Conservation (phyloP, 2,329 filamentous ascomycete genomes). For the Trichoderma atrobrunneum region DNA sequence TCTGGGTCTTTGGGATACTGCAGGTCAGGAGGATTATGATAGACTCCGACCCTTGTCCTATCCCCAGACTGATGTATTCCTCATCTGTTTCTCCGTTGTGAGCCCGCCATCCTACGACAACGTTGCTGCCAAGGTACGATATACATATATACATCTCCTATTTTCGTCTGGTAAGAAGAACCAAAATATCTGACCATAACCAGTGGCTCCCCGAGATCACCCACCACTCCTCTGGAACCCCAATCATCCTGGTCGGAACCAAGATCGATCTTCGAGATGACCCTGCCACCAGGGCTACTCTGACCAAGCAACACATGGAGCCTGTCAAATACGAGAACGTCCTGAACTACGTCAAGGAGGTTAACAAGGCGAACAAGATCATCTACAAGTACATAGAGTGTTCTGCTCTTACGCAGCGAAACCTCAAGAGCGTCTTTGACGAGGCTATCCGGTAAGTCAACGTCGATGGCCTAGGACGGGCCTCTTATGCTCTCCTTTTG, state of each 20-base stretch:
- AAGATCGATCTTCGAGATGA: constrained; percentile 96
- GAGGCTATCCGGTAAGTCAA: constrained; percentile 86
- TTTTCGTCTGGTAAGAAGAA: background rate
- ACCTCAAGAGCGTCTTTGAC: constrained; percentile 97
- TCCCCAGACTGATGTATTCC: constrained; percentile 95
- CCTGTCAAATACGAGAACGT: constrained; percentile 96
- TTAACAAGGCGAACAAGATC: constrained; percentile 53
- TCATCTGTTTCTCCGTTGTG: constrained; percentile 98
- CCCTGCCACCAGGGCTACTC: constrained; percentile 71
- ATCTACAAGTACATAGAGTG: constrained; percentile 98
- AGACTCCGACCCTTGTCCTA: constrained; percentile 92
- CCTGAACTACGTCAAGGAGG: constrained; percentile 78
- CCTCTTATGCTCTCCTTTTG: background rate
- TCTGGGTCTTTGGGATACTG: constrained; percentile 96
- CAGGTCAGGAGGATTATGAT: constrained; percentile 98
- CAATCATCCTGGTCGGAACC: constrained; percentile 94
- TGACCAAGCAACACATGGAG: constrained; percentile 91
- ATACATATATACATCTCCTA: background rate
- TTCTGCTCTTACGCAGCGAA: constrained; percentile 92
- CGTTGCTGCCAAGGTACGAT: constrained; percentile 89
- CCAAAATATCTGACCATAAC: constrained; percentile 21
- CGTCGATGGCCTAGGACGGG: background rate
- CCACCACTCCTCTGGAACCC: constrained; percentile 91
- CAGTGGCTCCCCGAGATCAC: constrained; percentile 98
- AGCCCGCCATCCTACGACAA: constrained; percentile 98